Base-by-base conservation (phyloP, 208 protist genomes). In the Endotrypanum monterogeii region DNA sequence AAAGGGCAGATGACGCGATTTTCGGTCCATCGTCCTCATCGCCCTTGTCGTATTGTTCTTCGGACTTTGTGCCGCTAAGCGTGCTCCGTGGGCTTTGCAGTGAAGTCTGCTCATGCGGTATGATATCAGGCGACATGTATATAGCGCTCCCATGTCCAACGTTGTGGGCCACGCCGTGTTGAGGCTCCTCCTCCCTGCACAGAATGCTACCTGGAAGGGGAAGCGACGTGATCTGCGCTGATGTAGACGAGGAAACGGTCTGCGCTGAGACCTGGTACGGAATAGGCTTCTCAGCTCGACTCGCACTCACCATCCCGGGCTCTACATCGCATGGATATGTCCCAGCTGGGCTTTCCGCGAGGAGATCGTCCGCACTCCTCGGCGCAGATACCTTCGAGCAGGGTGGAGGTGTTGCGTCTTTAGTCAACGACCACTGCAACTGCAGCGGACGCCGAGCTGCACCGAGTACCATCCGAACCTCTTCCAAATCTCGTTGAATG, bases 401-500 rank as follows among this genome's bases (percentile, higher is more conserved):
- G 39, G 28, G 62, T 35, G 30, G 41, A 52, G 44, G 14, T 8
- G 62, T 20, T 52, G 9, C 62, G 9, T 23, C 41, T n/a, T 67
- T 35, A 52, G 25, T 16, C 20, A 52, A 35, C n/a, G n/a, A 37
- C 25, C 1, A 25, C 62, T 35, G 44, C 50, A 23, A 16, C 65
- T 57, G 50, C 14, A n/a, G 14, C 23, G 41, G 41, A n/a, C 20
- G 41, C 39, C 65, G 65, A 25, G 16, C 46, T 54, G 54, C 28
- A 2, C 41, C 32, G 6, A 81, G 65, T 32, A 32, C n/a, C 23
- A 50, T 28, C 20, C 30, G 71, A n/a, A 81, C 55, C 65, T 76
- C 70, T 35, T 73, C 71, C n/a, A 81, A 57, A 44, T 81, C 71
- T 5, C 71, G 55, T 30, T 55, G 23, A 44, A 81, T 56, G 4